These are phyloP conservation scores for Magnolia changhungtana DNA, from an alignment of 164 flowering plant genomes.

Conservation along the genomic window DNA sequence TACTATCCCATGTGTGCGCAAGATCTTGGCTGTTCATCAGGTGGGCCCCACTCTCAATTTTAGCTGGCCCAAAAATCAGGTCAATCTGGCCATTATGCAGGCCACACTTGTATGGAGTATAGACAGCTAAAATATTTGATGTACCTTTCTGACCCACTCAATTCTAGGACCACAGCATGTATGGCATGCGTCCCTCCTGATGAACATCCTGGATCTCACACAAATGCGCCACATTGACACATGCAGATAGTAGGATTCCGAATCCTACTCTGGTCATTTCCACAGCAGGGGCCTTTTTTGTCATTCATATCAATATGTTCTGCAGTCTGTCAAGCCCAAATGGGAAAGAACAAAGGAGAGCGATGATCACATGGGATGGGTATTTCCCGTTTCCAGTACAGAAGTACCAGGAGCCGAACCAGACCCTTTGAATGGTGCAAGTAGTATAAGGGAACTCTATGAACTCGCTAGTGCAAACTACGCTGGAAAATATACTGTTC, in stretches of 20 bases:
- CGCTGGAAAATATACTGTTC: constrained; percentile 86
- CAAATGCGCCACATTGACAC: neutral
- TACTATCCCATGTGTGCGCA: neutral
- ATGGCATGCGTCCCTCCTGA: neutral
- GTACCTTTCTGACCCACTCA: too few relatives aligned
- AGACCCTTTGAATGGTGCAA: constrained; percentile 73
- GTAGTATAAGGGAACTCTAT: constrained; percentile 67
- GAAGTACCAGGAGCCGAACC: constrained; percentile 86
- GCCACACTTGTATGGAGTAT: neutral
- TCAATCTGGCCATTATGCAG: neutral
- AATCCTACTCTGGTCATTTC: neutral
- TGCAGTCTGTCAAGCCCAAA: constrained; percentile 73
- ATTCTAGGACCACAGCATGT: too few relatives aligned
- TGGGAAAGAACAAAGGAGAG: constrained; percentile 82
- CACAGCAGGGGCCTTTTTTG: neutral
- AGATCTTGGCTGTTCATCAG: neutral
- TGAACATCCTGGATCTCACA: neutral
- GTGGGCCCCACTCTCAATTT: neutral
- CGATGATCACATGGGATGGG: constrained; percentile 97
- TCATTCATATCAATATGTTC: constrained; percentile 1
- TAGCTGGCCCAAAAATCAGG: neutral
- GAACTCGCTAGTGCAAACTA: constrained; percentile 84
- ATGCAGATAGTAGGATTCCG: neutral
- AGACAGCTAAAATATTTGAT: neutral
- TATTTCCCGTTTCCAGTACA: constrained; percentile 57